Evolutionary conservation across 2,329 filamentous ascomycete genomes (phyloP), one percentile per base, ranked within the genome.

Genomic region (Aspergillus texensis): DNA sequence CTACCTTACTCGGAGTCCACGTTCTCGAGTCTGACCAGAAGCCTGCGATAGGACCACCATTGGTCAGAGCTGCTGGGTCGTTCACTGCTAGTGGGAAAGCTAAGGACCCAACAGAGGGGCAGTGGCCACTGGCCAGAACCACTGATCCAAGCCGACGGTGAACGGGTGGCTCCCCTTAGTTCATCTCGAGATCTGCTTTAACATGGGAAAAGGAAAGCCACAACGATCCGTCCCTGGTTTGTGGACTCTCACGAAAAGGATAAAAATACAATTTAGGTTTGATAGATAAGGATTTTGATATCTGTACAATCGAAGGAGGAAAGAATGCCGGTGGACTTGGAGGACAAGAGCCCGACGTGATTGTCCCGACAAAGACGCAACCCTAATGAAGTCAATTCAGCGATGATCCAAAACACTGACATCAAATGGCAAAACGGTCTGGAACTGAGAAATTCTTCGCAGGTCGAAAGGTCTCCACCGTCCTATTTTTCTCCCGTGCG

Each of bases 401-500:
- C 26, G 48, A 39, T n/a, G 52, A 39, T 55, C 52, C 52, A 55
- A 55, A 55, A 39, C 52, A 55, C 21, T 39, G 52, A 55, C 52
- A 55, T 26, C 32, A 39, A 55, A 54, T 36, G 52, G 11, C 45
- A 39, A 59, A 59, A 50, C 36, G 57, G 57, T 59, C 45, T 59
- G 45, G 57, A 53, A 46, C 39, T 21, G 57, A 53, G 21, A 34
- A 52, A 52, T 30, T 50, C 46, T 30, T 28, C 14, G 46, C 46
- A 32, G 8, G 46, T 19, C 10, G 14, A 11, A 50, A 50, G 46
- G 46, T 58, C 50, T 54, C 60, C 55, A 58, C 54, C 57, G 34
- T 54, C 36, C n/a, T 21, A 34, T 39, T 54, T 41, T 54, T 30
- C 39, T 62, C 55, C 62, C 59, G 58, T 58, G 58, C 62, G 62